These are phyloP conservation scores for Penicillium mononematosum DNA, from an alignment of 495 filamentous ascomycete genomes.

Conservation along the genomic window DNA sequence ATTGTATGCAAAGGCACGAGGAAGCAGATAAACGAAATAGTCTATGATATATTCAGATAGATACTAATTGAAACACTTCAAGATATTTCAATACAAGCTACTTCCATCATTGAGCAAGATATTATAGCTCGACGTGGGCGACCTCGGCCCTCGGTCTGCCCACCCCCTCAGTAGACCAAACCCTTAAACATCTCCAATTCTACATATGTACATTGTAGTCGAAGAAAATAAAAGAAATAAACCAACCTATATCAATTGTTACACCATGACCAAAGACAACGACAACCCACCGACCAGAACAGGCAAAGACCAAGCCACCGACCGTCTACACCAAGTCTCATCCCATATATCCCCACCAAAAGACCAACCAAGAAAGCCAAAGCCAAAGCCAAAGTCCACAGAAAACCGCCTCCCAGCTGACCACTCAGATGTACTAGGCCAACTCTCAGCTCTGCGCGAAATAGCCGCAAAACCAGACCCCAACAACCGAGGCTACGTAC, in stretches of 20 bases:
- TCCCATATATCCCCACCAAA: slow-evolving; percentile 30
- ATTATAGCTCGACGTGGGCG: slow-evolving; percentile 8
- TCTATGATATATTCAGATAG: neutral
- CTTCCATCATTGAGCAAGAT: neutral
- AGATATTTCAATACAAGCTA: neutral
- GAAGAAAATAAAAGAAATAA: no score
- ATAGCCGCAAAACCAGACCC: slow-evolving; percentile 55
- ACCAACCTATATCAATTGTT: slow-evolving; percentile 3
- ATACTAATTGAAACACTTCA: neutral
- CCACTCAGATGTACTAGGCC: slow-evolving; percentile 58
- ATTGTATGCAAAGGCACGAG: neutral
- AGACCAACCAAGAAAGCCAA: slow-evolving; percentile 13
- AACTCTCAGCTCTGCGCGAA: slow-evolving; percentile 47
- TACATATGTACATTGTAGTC: neutral
- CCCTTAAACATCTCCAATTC: slow-evolving; percentile 2
- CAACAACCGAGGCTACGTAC: slow-evolving; percentile 53
- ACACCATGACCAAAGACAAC: slow-evolving; percentile 23
- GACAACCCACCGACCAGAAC: slow-evolving; percentile 16
- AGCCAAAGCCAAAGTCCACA: slow-evolving; percentile 21
- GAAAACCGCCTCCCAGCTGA: slow-evolving; percentile 51
- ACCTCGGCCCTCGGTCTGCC: slow-evolving; percentile 20
- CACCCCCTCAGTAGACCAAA: slow-evolving; percentile 14
- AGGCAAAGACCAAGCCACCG: slow-evolving; percentile 24
- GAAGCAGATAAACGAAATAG: neutral
- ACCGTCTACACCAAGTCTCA: slow-evolving; percentile 40